A percentile compares a stretch with the other conserved stretches of the same genome.
Conservation (phyloP, 2,329 filamentous ascomycete species). For the Ophiostoma ulmi region DNA sequence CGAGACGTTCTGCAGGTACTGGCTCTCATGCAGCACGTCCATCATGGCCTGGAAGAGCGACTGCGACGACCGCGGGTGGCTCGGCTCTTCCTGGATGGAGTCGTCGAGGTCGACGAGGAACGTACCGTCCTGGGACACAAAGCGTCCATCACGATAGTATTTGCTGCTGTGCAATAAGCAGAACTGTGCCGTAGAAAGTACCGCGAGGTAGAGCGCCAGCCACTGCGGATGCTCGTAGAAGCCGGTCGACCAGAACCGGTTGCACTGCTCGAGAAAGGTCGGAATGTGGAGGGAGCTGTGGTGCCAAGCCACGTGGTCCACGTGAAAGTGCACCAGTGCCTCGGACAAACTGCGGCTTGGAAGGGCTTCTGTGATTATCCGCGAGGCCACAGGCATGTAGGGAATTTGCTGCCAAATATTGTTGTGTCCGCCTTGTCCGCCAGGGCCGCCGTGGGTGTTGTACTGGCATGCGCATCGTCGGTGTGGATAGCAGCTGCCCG, state of each 20-base stretch:
- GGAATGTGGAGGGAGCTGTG: constrained; percentile 44
- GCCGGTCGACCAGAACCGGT: constrained; percentile 40
- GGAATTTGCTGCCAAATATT: constrained; percentile 20
- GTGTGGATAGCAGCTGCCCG: constrained; percentile 32
- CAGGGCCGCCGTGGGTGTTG: constrained; percentile 22
- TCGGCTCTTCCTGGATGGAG: constrained; percentile 13
- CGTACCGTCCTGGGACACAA: constrained; percentile 15
- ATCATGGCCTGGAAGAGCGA: constrained; percentile 34
- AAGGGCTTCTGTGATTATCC: constrained; percentile 21
- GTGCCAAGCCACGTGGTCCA: constrained; percentile 31
- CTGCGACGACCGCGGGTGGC: constrained; percentile 24
- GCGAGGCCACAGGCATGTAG: constrained; percentile 19
- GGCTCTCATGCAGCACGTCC: constrained; percentile 32
- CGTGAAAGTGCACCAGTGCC: constrained; percentile 31
- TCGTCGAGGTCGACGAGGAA: constrained; percentile 15
- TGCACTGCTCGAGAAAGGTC: constrained; percentile 49
- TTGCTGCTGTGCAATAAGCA: constrained; percentile 29
- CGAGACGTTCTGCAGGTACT: constrained; percentile 33
- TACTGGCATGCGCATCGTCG: constrained; percentile 28
- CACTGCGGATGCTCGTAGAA: constrained; percentile 29
- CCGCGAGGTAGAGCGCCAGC: constrained; percentile 31
- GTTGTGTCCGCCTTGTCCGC: constrained; percentile 17
- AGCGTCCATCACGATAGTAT: constrained; percentile 13
- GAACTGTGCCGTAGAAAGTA: constrained; percentile 29
- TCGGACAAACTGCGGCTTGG: constrained; percentile 24